These are phyloP conservation scores for Phialophora verrucosa DNA, from an alignment of 2,329 filamentous ascomycete species.

Conservation along the genomic window DNA sequence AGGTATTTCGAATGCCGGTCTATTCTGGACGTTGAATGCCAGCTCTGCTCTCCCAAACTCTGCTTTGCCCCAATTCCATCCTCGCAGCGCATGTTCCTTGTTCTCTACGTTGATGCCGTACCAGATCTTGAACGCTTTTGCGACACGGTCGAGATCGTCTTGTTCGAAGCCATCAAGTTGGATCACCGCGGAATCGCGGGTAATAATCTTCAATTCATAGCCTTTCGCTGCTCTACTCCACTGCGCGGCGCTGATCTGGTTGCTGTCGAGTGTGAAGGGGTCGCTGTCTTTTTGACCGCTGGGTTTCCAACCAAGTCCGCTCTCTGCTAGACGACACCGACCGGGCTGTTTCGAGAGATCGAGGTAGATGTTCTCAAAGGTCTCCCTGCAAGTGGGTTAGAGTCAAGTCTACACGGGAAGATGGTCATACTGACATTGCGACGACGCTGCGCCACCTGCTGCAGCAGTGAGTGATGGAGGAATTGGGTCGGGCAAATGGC, in stretches of 20 bases:
- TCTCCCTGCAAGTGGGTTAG: constrained; percentile 65
- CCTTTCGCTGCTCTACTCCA: constrained; percentile 94
- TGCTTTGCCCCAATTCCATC: constrained; percentile 99
- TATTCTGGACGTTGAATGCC: constrained; percentile 94
- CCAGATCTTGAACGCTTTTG: constrained; percentile 96
- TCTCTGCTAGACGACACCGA: constrained; percentile 93
- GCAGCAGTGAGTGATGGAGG: neutral
- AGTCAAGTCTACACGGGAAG: neutral
- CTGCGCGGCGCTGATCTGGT: constrained; percentile 83
- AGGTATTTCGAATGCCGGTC: constrained; percentile 93
- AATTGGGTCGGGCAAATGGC: neutral
- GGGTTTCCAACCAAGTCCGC: constrained; percentile 94
- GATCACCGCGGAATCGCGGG: constrained; percentile 81
- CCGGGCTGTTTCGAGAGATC: constrained; percentile 92
- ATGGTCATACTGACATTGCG: constrained; percentile 26
- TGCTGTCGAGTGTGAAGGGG: constrained; percentile 89
- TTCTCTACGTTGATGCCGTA: constrained; percentile 92
- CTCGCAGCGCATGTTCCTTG: constrained; percentile 90
- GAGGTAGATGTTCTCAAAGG: constrained; percentile 95
- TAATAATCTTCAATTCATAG: constrained; percentile 90
- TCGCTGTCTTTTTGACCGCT: constrained; percentile 68
- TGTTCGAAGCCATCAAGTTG: constrained; percentile 95
- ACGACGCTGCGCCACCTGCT: constrained; percentile 16
- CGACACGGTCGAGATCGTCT: constrained; percentile 89
- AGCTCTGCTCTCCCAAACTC: constrained; percentile 96